Percentiles rank a stretch among this genome's conserved stretches.
Evolutionary conservation across 225 moss, liverwort and hornwort genomes (phyloP).

Genomic region (Pseudoscleropodium purum): DNA sequence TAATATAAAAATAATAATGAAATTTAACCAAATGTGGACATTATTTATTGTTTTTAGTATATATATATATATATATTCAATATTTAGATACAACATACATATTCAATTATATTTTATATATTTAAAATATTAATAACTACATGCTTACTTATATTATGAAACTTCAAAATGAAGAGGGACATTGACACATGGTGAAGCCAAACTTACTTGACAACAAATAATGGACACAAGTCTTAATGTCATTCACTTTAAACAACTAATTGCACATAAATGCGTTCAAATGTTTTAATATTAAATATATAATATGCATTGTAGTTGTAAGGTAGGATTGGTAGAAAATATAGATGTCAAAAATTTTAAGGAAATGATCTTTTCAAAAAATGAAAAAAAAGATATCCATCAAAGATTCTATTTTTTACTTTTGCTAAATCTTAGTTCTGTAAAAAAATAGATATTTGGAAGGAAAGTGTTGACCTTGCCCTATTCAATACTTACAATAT

Average conservation of each 20-base stretch:
- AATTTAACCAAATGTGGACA: not conserved
- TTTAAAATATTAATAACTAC: no score
- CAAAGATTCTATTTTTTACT: no score
- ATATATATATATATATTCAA: no score
- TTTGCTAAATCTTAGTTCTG: no score
- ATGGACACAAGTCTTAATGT: not conserved
- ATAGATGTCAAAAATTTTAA: not conserved
- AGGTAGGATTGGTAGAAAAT: fast-evolving
- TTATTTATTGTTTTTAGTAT: not conserved
- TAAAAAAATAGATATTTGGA: no score
- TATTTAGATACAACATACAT: not conserved
- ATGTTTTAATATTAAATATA: not conserved
- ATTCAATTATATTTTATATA: not conserved
- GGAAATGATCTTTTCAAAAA: no score
- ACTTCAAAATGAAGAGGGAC: not conserved
- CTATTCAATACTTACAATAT: fast-evolving
- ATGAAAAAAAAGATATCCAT: no score
- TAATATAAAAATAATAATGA: not conserved
- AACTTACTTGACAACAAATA: not conserved
- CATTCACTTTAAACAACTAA: not conserved
- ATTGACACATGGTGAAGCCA: not conserved
- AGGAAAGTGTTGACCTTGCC: fast-evolving
- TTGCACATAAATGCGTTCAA: not conserved
- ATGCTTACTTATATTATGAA: not conserved
- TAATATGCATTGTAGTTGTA: not conserved